Evolutionary conservation across 768 basidiomycete genomes (phyloP).

Genomic region (Psilocybe cyanescens): DNA sequence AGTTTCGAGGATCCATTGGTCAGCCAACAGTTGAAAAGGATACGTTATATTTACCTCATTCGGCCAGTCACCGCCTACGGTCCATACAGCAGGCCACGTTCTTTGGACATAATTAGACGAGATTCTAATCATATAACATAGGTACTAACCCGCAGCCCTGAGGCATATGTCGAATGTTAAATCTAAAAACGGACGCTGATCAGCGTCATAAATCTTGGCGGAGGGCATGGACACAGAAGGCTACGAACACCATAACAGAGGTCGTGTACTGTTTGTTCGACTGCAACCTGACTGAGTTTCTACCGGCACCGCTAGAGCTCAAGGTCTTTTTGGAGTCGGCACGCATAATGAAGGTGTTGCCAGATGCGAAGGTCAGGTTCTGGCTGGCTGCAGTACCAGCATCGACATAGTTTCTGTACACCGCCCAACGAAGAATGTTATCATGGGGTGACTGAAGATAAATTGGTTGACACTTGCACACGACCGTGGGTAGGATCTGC

Average conservation of each 20-base stretch:
- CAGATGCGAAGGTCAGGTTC: constrained; percentile 62
- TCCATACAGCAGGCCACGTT: constrained; percentile 56
- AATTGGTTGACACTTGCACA: constrained; percentile 45
- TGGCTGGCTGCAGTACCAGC: constrained; percentile 49
- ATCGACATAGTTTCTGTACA: constrained; percentile 45
- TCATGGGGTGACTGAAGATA: background rate
- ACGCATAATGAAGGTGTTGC: constrained; percentile 57
- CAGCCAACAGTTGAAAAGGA: constrained; percentile 7
- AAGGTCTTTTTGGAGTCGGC: constrained; percentile 55
- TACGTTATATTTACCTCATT: constrained; percentile 27
- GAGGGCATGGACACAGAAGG: background rate
- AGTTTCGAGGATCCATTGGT: background rate
- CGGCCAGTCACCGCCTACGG: constrained; percentile 35
- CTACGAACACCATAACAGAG: constrained; percentile 55
- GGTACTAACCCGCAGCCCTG: constrained; percentile 51
- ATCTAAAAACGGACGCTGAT: constrained; percentile 23
- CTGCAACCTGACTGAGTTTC: constrained; percentile 60
- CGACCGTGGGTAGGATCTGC: constrained; percentile 69
- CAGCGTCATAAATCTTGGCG: background rate
- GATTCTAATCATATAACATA: background rate
- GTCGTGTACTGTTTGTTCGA: constrained; percentile 57
- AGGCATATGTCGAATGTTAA: constrained; percentile 56
- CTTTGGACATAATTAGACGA: constrained; percentile 19
- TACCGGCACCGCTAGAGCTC: constrained; percentile 50
- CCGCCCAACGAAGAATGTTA: background rate